These are phyloP conservation scores for Neurospora tetrasperma DNA, from an alignment of 495 filamentous ascomycete species.

Conservation along the genomic window DNA sequence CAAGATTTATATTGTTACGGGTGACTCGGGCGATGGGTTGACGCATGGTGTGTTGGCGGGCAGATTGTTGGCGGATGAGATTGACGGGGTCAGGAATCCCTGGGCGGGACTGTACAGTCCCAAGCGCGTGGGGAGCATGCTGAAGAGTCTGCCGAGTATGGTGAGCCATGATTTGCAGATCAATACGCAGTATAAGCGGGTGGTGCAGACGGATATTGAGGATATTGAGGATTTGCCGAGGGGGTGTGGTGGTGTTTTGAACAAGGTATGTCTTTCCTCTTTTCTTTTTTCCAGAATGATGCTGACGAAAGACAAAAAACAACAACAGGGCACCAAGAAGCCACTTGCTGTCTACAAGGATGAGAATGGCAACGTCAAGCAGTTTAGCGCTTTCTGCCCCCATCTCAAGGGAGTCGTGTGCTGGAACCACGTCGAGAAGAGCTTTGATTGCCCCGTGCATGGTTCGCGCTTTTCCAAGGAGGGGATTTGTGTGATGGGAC, in stretches of 20 bases:
- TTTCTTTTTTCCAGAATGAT: neutral
- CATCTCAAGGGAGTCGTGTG: constrained; percentile 46
- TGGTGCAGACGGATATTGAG: constrained; percentile 41
- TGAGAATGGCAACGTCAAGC: constrained; percentile 37
- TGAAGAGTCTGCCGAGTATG: constrained; percentile 30
- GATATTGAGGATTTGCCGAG: constrained; percentile 46
- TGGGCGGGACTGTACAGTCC: constrained; percentile 44
- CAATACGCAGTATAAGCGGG: constrained; percentile 47
- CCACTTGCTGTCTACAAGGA: constrained; percentile 49
- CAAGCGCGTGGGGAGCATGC: constrained; percentile 24
- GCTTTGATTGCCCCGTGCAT: constrained; percentile 46
- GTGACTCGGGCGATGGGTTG: constrained; percentile 50
- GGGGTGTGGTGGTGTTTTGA: constrained; percentile 43
- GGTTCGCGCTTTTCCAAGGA: constrained; percentile 45
- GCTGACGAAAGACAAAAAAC: neutral
- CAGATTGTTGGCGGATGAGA: constrained; percentile 43
- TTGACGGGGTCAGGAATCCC: constrained; percentile 35
- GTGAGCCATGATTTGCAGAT: constrained; percentile 39
- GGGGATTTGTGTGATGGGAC: constrained; percentile 42
- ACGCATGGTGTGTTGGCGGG: constrained; percentile 47
- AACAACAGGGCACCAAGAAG: constrained; percentile 14
- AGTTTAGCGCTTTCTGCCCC: constrained; percentile 45
- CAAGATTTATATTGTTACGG: constrained; percentile 44
- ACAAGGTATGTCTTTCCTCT: constrained; percentile 18
- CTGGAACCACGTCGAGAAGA: constrained; percentile 47